These are phyloP conservation scores for Myxozyma sirexii DNA, from an alignment of 805 yeast species.

Conservation along the genomic window DNA sequence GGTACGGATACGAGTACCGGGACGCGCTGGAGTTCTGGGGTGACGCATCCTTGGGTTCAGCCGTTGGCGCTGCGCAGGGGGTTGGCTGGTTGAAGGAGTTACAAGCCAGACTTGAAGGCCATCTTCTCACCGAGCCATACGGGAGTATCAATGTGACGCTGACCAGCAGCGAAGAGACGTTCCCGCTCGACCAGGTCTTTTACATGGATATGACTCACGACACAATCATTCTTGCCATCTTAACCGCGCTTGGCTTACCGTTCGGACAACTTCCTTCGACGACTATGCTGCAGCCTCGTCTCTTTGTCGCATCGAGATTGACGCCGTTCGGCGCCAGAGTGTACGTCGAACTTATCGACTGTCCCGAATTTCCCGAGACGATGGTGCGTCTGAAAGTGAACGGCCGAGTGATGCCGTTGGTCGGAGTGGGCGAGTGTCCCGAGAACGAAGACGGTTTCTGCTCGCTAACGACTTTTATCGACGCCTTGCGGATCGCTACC, in stretches of 20 bases:
- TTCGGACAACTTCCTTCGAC: constrained; percentile 49
- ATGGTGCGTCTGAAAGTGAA: constrained; percentile 44
- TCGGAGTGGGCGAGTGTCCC: constrained; percentile 43
- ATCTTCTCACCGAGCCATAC: constrained; percentile 55
- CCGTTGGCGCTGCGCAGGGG: constrained; percentile 61
- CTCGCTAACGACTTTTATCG: constrained; percentile 38
- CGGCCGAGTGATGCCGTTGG: constrained; percentile 45
- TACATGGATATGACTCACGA: constrained; percentile 79
- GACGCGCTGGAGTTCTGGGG: constrained; percentile 64
- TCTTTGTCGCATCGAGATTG: constrained; percentile 45
- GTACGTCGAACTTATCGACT: constrained; percentile 46
- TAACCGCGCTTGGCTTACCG: constrained; percentile 65
- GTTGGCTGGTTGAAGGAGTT: constrained; percentile 55
- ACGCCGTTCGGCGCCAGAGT: constrained; percentile 49
- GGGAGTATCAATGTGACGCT: constrained; percentile 52
- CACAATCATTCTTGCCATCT: constrained; percentile 60
- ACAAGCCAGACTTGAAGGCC: constrained; percentile 49
- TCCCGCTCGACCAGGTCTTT: constrained; percentile 53
- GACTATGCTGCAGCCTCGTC: constrained; percentile 48
- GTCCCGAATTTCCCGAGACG: constrained; percentile 35
- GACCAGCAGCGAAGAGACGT: constrained; percentile 38
- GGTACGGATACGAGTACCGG: constrained; percentile 62
- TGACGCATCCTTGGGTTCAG: constrained; percentile 64
- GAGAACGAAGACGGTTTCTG: constrained; percentile 42
- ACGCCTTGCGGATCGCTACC: constrained; percentile 39